Base-by-base conservation (phyloP, 257 asterid genomes). In the Fraxinus quadrangulata region DNA sequence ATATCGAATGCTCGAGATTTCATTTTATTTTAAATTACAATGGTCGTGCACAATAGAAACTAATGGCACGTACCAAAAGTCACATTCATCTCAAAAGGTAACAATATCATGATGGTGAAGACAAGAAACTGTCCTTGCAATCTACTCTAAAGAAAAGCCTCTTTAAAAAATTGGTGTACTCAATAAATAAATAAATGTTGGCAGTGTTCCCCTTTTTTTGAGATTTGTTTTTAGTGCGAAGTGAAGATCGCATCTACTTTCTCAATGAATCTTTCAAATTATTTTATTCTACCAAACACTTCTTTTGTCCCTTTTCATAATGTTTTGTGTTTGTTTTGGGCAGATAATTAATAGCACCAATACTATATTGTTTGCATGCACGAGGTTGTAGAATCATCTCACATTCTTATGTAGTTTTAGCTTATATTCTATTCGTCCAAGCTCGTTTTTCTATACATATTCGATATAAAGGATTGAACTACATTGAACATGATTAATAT, bases 361-460 rank as follows among this genome's bases (percentile, higher is more conserved):
- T 63, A 26, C 34, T 24, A 63, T 24, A 63, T 17, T 71, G 33
- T 71, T 40, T 71, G 31, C 33, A 21, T 9, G 47, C 75, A 33
- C 75, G 51, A 71, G 36, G 51, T 21, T 24, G 51, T 23, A 21
- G 75, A 33, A 31, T 71, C 47, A 71, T 71, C 30, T 10, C 75
- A 33, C 61, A 37, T n/a, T 40, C 51, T 33, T 24, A 63, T 63
- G 33, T 14, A 63, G 69, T 63, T 63, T 26, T 63, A 63, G 34
- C 17, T 12, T 24, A 24, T 63, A 63, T 63, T 63, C 34, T 10
- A 63, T 63, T 63, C 69, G 1, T 23, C 19, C 5, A 0, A 14
- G 34, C 69, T 24, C 34, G 21, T 63, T 24, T 24, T 24, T n/a
- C 8, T 14, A 6, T 63, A 11, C 68, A 8, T 61, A 4, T 61